phyloP scores from a whole-genome alignment of 2,329 filamentous ascomycete species.

The Grosmannia huntii region DNA sequence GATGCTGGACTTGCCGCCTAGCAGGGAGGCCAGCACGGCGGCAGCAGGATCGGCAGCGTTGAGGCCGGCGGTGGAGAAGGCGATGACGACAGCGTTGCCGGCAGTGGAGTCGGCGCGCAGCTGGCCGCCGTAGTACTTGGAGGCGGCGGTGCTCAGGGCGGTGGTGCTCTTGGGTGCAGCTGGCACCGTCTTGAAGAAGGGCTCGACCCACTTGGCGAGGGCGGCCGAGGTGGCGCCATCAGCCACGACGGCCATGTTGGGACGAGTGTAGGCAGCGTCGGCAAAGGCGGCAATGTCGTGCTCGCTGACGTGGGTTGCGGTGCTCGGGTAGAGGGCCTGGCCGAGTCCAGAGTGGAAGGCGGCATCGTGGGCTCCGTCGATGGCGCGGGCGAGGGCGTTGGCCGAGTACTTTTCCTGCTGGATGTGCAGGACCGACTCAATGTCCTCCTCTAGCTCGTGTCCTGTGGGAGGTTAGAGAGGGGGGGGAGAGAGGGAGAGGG shows the following conservation, averaged over 20 bases:
- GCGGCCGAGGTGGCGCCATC: constrained; percentile 70
- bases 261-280: constrained; percentile 68
- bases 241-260: constrained; percentile 82
- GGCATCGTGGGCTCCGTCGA: constrained; percentile 73
- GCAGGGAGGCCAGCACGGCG: constrained; percentile 72
- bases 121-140: constrained; percentile 91
- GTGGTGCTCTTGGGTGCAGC: constrained; percentile 40
- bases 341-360: constrained; percentile 94
- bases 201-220: constrained; percentile 77
- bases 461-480: constrained; percentile 34
- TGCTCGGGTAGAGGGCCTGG: constrained; percentile 58
- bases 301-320: constrained; percentile 66
- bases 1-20: constrained; percentile 81
- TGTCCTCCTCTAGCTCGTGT: constrained; percentile 82
- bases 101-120: constrained; percentile 68
- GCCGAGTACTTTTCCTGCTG: constrained; percentile 62
- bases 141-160: constrained; percentile 45
- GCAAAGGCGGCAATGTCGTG: constrained; percentile 65
- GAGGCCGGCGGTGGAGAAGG: constrained; percentile 80
- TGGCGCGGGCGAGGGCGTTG: constrained; percentile 53
- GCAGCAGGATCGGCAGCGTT: constrained; percentile 79
- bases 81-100: constrained; percentile 78
- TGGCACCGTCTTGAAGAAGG: constrained; percentile 74
- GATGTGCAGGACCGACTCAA: constrained; percentile 62
- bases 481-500: neutral